Percentiles rank a stretch among this genome's conserved stretches.
Evolutionary conservation across 225 moss, liverwort and hornwort genomes (phyloP).

Genomic region (Thuidium tamariscinum): DNA sequence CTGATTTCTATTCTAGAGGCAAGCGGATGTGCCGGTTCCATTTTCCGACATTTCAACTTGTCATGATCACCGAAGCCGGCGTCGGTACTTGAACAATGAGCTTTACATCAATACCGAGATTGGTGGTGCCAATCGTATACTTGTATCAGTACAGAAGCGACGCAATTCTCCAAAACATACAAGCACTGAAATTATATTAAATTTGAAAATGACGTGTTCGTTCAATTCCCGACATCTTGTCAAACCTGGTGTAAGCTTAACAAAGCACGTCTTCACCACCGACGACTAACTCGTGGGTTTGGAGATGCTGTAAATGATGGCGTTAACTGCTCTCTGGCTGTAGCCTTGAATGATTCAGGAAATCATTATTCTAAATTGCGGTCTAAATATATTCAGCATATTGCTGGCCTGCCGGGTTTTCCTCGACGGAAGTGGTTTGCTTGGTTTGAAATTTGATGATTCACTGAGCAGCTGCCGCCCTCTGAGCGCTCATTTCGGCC

Average conservation of each 20-base stretch:
- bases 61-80: not conserved
- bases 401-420: not conserved
- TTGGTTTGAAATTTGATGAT: not conserved
- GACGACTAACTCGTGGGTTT: not conserved
- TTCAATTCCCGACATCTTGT: not conserved
- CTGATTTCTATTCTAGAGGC: not conserved
- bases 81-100: not conserved
- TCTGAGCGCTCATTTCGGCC: constrained; percentile 29
- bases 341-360: not conserved
- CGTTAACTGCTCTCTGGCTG: not conserved
- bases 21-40: not conserved
- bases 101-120: too few species aligned
- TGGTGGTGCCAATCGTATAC: not conserved
- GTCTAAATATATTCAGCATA: too few species aligned
- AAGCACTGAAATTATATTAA: not conserved
- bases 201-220: not conserved
- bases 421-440: not conserved
- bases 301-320: not conserved
- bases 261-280: not conserved
- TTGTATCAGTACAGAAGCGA: not conserved
- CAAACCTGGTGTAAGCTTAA: not conserved
- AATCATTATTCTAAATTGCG: not conserved
- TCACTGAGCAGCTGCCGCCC: not conserved
- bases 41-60: not conserved
- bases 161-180: not conserved